A percentile compares a stretch with the other conserved stretches of the same genome.
These are phyloP conservation scores for Dioscorea zingiberensis DNA, from an alignment of 106 monocot genomes.

Conservation along the genomic window DNA sequence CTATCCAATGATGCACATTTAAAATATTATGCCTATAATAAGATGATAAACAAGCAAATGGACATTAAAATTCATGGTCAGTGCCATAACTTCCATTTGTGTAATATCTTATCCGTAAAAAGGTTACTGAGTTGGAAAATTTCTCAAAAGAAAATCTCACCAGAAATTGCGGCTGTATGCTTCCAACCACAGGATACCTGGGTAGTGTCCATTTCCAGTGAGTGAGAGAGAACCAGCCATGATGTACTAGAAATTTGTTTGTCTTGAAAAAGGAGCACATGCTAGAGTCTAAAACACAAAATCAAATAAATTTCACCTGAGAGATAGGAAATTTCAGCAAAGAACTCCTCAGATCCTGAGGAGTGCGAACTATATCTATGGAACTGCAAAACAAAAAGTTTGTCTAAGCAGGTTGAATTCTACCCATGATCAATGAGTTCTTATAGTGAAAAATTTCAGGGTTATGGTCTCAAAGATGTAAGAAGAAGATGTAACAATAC, in stretches of 20 bases:
- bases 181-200: slow-evolving; percentile 99
- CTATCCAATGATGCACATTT: no score
- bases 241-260: not conserved
- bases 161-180: slow-evolving; percentile 89
- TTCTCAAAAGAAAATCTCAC: slow-evolving; percentile 17
- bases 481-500: slow-evolving; percentile 22
- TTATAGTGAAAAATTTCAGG: not conserved
- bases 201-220: slow-evolving; percentile 1
- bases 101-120: no score
- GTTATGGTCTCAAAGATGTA: not conserved
- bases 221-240: not conserved
- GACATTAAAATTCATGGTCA: no score
- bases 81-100: no score
- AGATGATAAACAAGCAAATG: no score
- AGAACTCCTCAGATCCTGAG: slow-evolving; percentile 47
- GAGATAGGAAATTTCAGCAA: slow-evolving; percentile 52
- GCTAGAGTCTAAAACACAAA: not conserved
- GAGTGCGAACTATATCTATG: slow-evolving; percentile 49
- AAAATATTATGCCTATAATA: no score
- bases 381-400: slow-evolving; percentile 27
- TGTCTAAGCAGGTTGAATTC: not conserved
- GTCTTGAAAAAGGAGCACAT: not conserved
- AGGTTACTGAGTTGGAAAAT: no score
- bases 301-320: slow-evolving; percentile 32
- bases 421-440: not conserved